Conservation (phyloP, 179 eudicot species). For the Spinacia oleracea region DNA sequence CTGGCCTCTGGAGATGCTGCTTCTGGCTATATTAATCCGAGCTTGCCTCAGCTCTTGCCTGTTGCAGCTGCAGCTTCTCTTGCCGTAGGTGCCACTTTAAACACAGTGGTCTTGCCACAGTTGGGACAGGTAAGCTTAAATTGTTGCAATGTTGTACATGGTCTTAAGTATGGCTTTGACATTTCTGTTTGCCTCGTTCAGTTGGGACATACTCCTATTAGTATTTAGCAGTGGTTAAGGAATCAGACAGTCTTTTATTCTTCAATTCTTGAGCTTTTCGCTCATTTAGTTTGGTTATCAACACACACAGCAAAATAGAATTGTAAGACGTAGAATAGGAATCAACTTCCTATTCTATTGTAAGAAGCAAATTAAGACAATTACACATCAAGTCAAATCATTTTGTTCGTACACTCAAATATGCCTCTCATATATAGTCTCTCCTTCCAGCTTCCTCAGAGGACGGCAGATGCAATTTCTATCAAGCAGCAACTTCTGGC, state of each 20-base stretch:
- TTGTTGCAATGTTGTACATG: background rate
- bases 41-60: constrained; percentile 82
- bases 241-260: background rate
- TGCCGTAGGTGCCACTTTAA: constrained; percentile 77
- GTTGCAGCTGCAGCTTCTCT: constrained; percentile 69
- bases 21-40: constrained; percentile 82
- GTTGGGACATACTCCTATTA: background rate
- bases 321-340: background rate
- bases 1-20: constrained; percentile 91
- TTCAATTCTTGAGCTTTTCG: background rate
- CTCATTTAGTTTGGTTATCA: background rate
- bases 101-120: constrained; percentile 65
- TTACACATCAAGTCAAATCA: background rate
- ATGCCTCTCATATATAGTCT: constrained; percentile 14
- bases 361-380: background rate
- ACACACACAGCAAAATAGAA: background rate
- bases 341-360: background rate
- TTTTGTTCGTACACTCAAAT: background rate
- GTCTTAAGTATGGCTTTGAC: background rate
- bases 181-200: background rate
- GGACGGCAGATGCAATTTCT: constrained; percentile 54
- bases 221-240: background rate
- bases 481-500: constrained; percentile 83
- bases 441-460: constrained; percentile 68
- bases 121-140: constrained; percentile 59